A percentile compares a stretch with the other conserved stretches of the same genome.
These are phyloP conservation scores for Ophiostoma pallidulum DNA, from an alignment of 2,329 filamentous ascomycete genomes.

Conservation along the genomic window DNA sequence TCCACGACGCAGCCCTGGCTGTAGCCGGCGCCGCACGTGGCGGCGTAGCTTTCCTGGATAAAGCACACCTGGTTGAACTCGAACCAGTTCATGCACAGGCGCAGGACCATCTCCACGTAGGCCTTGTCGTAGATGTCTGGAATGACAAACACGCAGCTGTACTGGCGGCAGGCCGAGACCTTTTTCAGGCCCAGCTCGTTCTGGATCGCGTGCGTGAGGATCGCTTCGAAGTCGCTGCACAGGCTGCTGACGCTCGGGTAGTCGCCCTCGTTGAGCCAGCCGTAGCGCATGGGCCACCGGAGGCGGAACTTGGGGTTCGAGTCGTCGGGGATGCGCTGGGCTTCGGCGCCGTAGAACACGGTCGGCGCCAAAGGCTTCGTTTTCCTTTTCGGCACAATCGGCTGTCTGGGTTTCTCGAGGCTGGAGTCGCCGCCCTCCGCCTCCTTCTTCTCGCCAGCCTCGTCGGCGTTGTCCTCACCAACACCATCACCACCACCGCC, in stretches of 20 bases:
- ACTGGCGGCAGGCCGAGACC: slow-evolving; percentile 76
- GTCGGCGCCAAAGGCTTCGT: slow-evolving; percentile 31
- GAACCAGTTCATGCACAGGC: slow-evolving; percentile 81
- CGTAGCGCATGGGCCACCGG: slow-evolving; percentile 82
- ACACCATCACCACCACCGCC: slow-evolving; percentile 34
- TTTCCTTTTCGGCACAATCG: not conserved
- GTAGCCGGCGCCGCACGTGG: slow-evolving; percentile 90
- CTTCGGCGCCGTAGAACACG: slow-evolving; percentile 73
- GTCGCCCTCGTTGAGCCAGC: slow-evolving; percentile 83
- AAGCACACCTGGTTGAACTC: slow-evolving; percentile 85
- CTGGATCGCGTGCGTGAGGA: slow-evolving; percentile 78
- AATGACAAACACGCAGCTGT: slow-evolving; percentile 94
- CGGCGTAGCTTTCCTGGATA: slow-evolving; percentile 91
- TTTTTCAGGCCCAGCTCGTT: slow-evolving; percentile 71
- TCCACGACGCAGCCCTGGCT: slow-evolving; percentile 93
- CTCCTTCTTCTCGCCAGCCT: not conserved
- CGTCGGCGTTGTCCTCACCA: not conserved
- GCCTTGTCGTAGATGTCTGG: slow-evolving; percentile 93
- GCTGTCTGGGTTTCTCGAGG: no score
- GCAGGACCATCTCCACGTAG: slow-evolving; percentile 76
- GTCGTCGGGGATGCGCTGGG: slow-evolving; percentile 77
- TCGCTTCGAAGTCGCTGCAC: slow-evolving; percentile 76
- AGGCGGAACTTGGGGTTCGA: slow-evolving; percentile 85
- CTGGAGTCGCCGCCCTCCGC: not conserved
- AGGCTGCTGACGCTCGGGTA: slow-evolving; percentile 73